Base-by-base conservation (phyloP, 495 filamentous ascomycete species). In the Sporormia fimetaria region DNA sequence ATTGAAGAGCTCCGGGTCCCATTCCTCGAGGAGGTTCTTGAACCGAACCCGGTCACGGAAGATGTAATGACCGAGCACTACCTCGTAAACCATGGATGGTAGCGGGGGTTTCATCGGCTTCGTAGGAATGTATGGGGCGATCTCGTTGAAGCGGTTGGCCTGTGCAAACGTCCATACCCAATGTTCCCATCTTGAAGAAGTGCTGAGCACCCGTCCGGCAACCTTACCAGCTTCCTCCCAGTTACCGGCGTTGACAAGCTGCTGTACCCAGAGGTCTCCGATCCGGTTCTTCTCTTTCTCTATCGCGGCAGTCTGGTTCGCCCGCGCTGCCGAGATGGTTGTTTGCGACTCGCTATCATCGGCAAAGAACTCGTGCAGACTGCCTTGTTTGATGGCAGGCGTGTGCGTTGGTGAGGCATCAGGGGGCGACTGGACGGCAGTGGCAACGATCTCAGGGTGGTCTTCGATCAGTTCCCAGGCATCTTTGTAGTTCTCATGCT, bases 111-210 rank as follows among this genome's bases (percentile, higher is more conserved):
- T 73, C 35, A 88, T 65, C 20, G 75, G 73, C 21, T 71, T 72
- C 0, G 72, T 75, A 0, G 90, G 90, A 14, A 98, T 83, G 49
- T 80, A 77, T 17, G 78, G 69, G 4, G 83, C 81, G 23, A 98
- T 92, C 42, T 96, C 88, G 53, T 94, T 81, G 45, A 87, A 78
- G 52, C 80, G 86, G 42, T 80, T 66, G 4, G 83, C 80, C 32
- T 81, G 77, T 20, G 87, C 83, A 55, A 98, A 98, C 0, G 69
- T 75, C 76, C 79, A 87, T 6, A 88, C 80, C 87, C 87, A 95
- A 47, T 88, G 80, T 58, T 98, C 87, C 92, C 92, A 96, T 47
- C 80, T 68, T 31, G 76, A 62, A 3, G 85, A 70, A n/a, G 75
- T 81, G 25, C 75, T 71, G 0, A 95, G 63, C 8, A 95, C 86